phyloP scores from a whole-genome alignment of 495 filamentous ascomycete genomes.

The Neurospora sp. region DNA sequence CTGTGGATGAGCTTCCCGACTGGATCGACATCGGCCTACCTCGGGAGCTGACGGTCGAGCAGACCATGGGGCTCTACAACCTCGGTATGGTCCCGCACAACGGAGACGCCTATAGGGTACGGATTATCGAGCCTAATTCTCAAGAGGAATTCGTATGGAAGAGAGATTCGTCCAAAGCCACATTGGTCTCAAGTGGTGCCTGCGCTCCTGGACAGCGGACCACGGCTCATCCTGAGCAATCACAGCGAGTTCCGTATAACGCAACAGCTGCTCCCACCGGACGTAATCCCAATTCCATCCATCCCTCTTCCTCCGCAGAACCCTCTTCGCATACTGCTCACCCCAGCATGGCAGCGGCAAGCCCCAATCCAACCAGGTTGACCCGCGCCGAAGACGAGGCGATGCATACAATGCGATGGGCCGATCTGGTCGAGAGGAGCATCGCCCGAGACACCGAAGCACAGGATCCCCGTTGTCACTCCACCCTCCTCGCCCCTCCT shows the following conservation, averaged over 20 bases:
- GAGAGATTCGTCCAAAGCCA: not conserved
- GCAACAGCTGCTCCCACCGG: not conserved
- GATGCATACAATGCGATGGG: not conserved
- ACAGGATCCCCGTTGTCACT: not conserved
- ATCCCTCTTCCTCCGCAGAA: not conserved
- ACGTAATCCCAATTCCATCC: not conserved
- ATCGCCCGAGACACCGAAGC: not conserved
- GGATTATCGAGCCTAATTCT: conserved; percentile 4
- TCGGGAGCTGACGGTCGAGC: conserved; percentile 25
- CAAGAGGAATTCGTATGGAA: not conserved
- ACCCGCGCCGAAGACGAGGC: not conserved
- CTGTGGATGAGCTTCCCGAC: conserved; percentile 35
- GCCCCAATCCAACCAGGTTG: not conserved
- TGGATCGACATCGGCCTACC: conserved; percentile 30
- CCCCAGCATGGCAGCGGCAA: not conserved
- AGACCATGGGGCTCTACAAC: conserved; percentile 28
- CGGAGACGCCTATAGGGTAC: conserved; percentile 23
- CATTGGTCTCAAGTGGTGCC: not conserved
- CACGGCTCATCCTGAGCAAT: not conserved
- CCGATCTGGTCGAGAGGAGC: not conserved
- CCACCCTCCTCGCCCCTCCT: not conserved
- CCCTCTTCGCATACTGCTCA: not conserved
- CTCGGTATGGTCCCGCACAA: conserved; percentile 23
- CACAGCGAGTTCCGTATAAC: not conserved
- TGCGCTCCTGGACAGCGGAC: not conserved